Conservation (phyloP, 805 yeast species). For the Candida lessepsii region DNA sequence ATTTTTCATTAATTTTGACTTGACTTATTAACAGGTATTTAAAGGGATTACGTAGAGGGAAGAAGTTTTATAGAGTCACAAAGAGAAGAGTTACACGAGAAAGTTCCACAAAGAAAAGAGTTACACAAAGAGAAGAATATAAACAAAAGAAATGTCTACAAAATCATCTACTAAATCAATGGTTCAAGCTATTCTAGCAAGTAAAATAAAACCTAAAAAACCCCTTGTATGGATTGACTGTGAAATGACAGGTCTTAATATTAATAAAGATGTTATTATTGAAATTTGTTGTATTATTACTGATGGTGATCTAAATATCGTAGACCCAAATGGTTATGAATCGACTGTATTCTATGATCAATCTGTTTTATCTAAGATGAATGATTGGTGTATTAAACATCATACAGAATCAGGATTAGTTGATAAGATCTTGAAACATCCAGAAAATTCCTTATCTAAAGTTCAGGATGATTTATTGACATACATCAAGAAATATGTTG, state of each 20-base stretch:
- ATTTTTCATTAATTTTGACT: too few relatives aligned
- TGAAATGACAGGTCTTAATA: slow-evolving; percentile 96
- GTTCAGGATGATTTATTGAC: slow-evolving; percentile 66
- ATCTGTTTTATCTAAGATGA: slow-evolving; percentile 65
- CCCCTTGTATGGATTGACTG: slow-evolving; percentile 93
- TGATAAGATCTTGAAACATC: slow-evolving; percentile 58
- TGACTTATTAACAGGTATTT: too few relatives aligned
- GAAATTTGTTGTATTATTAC: slow-evolving; percentile 92
- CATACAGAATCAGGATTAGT: slow-evolving; percentile 80
- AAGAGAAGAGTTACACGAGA: too few relatives aligned
- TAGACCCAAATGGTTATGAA: slow-evolving; percentile 75
- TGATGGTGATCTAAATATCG: slow-evolving; percentile 69
- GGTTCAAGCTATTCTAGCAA: background rate
- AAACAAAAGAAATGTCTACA: background rate
- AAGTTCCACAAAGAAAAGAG: too few relatives aligned
- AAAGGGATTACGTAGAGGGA: too few relatives aligned
- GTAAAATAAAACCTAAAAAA: slow-evolving; percentile 14
- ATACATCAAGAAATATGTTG: slow-evolving; percentile 57
- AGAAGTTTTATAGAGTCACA: too few relatives aligned
- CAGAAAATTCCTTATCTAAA: slow-evolving; percentile 47
- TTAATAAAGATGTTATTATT: slow-evolving; percentile 76
- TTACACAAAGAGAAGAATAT: background rate
- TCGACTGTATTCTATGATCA: slow-evolving; percentile 72
- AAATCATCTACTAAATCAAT: background rate
- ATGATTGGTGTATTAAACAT: slow-evolving; percentile 82